phyloP scores from a whole-genome alignment of 495 filamentous ascomycete genomes.

The Penicillium dipodomyicola region DNA sequence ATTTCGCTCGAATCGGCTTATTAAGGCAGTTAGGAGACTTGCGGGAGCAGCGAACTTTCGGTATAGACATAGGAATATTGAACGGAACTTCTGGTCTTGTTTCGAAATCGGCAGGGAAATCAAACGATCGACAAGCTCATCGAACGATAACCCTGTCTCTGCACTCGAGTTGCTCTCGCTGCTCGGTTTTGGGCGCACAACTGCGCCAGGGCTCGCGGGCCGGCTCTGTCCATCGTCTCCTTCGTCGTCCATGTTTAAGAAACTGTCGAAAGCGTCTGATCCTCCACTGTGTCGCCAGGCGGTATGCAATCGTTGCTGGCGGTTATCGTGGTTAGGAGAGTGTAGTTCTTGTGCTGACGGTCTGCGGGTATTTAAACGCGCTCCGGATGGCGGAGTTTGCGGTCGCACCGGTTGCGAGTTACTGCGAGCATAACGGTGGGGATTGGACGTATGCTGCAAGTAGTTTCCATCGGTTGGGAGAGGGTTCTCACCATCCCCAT shows the following conservation, averaged over 20 bases:
- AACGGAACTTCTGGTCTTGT: slow-evolving; percentile 77
- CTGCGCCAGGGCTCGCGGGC: slow-evolving; percentile 32
- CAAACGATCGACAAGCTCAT: slow-evolving; percentile 85
- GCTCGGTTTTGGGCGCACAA: slow-evolving; percentile 34
- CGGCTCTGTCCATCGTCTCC: slow-evolving; percentile 34
- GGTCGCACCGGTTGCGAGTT: slow-evolving; percentile 47
- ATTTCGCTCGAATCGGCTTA: slow-evolving; percentile 68
- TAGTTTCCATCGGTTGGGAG: slow-evolving; percentile 35
- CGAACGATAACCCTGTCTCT: slow-evolving; percentile 68
- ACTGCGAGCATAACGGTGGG: slow-evolving; percentile 45
- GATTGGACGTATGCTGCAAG: slow-evolving; percentile 36
- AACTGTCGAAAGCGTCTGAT: slow-evolving; percentile 44
- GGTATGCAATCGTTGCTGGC: slow-evolving; percentile 37
- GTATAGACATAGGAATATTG: slow-evolving; percentile 90
- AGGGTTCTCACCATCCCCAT: slow-evolving; percentile 41
- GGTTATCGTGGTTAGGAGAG: slow-evolving; percentile 34
- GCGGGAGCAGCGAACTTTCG: slow-evolving; percentile 86
- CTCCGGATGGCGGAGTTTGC: slow-evolving; percentile 41
- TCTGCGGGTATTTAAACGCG: slow-evolving; percentile 36
- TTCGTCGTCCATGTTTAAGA: slow-evolving; percentile 49
- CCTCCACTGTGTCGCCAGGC: slow-evolving; percentile 45
- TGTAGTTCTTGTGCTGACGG: slow-evolving; percentile 31
- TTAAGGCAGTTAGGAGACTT: slow-evolving; percentile 69
- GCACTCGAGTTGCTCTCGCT: slow-evolving; percentile 35
- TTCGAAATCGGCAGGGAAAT: slow-evolving; percentile 78